A percentile compares a stretch with the other conserved stretches of the same genome.
Conservation (phyloP, 1,284 basidiomycete species). For the Hortiboletus rubellus region DNA sequence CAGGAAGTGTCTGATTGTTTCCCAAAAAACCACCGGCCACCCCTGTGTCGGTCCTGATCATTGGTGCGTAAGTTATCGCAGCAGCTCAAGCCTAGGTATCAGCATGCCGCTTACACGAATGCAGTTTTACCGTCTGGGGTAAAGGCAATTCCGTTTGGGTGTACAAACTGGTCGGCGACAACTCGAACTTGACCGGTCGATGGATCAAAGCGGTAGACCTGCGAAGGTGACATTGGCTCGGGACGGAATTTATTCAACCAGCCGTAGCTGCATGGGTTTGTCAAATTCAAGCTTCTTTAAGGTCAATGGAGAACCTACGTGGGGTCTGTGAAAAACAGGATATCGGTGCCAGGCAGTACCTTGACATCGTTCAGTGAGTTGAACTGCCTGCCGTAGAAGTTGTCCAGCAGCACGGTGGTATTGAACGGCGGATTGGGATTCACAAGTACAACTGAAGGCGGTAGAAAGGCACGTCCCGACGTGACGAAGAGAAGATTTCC, state of each 20-base stretch:
- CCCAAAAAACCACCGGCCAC: conserved; percentile 48
- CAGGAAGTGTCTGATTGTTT: conserved; percentile 61
- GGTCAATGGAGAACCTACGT: conserved; percentile 41
- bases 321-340: conserved; percentile 70
- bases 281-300: not conserved
- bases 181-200: conserved; percentile 62
- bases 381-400: conserved; percentile 76
- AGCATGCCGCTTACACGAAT: conserved; percentile 55
- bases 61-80: not conserved
- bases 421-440: conserved; percentile 65
- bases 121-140: conserved; percentile 62
- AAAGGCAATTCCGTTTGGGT: conserved; percentile 70
- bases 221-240: conserved; percentile 60
- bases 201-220: conserved; percentile 74
- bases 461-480: conserved; percentile 63
- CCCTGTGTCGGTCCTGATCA: conserved; percentile 55
- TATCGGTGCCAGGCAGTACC: conserved; percentile 62
- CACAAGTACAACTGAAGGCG: conserved; percentile 64
- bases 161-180: conserved; percentile 67
- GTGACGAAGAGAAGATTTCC: conserved; percentile 64
- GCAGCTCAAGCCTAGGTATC: conserved; percentile 2
- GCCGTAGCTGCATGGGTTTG: conserved; percentile 50
- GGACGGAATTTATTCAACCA: conserved; percentile 66
- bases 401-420: conserved; percentile 63
- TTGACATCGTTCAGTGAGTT: conserved; percentile 81